Evolutionary conservation across 805 yeast genomes (phyloP), one percentile per base, ranked within the genome.

Genomic region (Nakazawaea holstii): DNA sequence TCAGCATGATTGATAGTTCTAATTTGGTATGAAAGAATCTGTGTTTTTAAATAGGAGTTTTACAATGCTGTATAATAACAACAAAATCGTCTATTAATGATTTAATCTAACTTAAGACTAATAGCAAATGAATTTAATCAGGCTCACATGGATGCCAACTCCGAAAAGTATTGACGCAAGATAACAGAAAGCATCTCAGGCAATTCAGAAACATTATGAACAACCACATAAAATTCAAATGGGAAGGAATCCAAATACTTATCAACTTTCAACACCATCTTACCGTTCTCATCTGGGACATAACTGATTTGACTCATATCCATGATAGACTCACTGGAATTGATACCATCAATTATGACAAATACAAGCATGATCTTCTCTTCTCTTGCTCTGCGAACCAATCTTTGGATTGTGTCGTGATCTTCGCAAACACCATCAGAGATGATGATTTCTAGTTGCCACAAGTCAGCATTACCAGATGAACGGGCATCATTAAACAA

Each of bases 371-470:
- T 90, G 51, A 94, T 84, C 59, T 83, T 84, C 55, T 88, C 87
- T 57, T 94, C 98, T 56, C 96, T 76, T 1, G 98, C 98, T 54
- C 79, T 79, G 57, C 99, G 82, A 4, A 92, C 97, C 55, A 94
- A 73, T 53, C 92, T 74, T 54, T 86, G 82, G 43, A 94, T 72
- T 0, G 85, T 80, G 29, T 76, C 90, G 63, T 94, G 99, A 63
- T 91, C 95, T 65, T 94, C 99, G 61, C 97, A 90, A 41, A 94
- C 88, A 67, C 99, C 99, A 69, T 94, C 99, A 1, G 97, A 89
- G 30, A 94, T 75, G 50, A 94, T 85, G 48, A 94, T 89, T 63
- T 95, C 89, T 54, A 94, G 73, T 66, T 89, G 96, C 97, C 98
- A 94, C 61, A 88, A 73, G 52, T 88, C 96, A 36, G 70, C 59